Evolutionary conservation across 2,329 filamentous ascomycete species (phyloP).

Genomic region (Arachnomyces sp.): DNA sequence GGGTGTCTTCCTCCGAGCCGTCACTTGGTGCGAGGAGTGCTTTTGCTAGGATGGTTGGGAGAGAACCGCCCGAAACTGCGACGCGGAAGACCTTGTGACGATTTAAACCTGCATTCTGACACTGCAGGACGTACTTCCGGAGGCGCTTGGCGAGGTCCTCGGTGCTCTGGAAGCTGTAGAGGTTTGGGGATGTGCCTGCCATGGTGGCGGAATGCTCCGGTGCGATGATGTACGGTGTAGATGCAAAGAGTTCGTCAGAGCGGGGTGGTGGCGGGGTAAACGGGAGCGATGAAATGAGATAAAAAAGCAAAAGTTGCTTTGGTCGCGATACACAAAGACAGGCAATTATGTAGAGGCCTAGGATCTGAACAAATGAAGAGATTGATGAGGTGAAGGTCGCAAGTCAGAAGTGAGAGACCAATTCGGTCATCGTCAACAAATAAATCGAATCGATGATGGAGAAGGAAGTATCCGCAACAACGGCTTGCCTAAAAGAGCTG

Average conservation of each 20-base stretch:
- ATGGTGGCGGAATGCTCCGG: slow-evolving; percentile 20
- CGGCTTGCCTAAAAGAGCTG: too few relatives aligned
- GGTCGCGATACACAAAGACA: neutral
- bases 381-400: too few relatives aligned
- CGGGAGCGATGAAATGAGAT: neutral
- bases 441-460: too few relatives aligned
- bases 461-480: too few relatives aligned
- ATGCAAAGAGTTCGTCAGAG: slow-evolving; percentile 15
- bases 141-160: slow-evolving; percentile 66
- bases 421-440: too few relatives aligned
- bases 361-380: too few relatives aligned
- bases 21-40: slow-evolving; percentile 59
- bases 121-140: slow-evolving; percentile 71
- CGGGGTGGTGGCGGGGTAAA: slow-evolving; percentile 7
- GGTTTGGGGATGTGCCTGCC: slow-evolving; percentile 42
- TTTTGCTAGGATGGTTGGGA: slow-evolving; percentile 78
- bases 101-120: slow-evolving; percentile 68
- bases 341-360: too few relatives aligned
- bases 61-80: slow-evolving; percentile 84
- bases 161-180: slow-evolving; percentile 70
- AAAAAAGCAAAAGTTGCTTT: neutral
- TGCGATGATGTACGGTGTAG: slow-evolving; percentile 12
- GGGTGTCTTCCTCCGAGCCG: slow-evolving; percentile 48
- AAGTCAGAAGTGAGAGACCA: too few relatives aligned
- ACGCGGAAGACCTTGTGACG: slow-evolving; percentile 84